Evolutionary conservation across 805 yeast genomes (phyloP), one percentile per base, ranked within the genome.

Genomic region (Torulaspora gathmanii): DNA sequence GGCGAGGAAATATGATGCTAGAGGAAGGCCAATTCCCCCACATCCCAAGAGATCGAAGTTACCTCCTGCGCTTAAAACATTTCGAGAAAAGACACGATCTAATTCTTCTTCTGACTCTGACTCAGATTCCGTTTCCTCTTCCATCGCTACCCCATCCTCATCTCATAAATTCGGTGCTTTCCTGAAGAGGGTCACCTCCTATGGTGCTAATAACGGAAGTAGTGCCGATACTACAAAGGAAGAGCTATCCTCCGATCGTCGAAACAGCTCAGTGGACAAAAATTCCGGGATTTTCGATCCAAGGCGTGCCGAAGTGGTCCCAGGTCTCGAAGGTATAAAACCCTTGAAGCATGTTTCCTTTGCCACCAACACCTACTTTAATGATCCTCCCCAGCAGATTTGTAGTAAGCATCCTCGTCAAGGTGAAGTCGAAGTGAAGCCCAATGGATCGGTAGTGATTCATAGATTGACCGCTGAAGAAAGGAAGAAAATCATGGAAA

Each of bases 341-440:
- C 57, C 62, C 5, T 49, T 86, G 60, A 76, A 78, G 50, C 73
- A 86, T 52, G 95, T 88, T 4, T 74, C 83, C 0, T 90, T 90
- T 68, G 87, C 89, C 2, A 71, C 84, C 4, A 84, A 84, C 28
- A 83, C 86, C 12, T 80, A 87, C 57, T 77, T 75, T 28, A 75
- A 77, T 50, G 96, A 90, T 62, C 95, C 96, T 1, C 95, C 95
- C 0, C 96, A 87, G 58, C 95, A 87, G 57, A 87, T 87, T 38
- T 95, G 95, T 8, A 80, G 90, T 2, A 69, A 89, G 55, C 73
- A 70, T 47, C 95, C 96, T 12, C 69, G 88, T 52, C 76, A 77
- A 59, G 97, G 97, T 33, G 91, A 88, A 62, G 95, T 83, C 11
- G 85, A 79, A 53, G 70, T 80, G 1, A 56, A 73, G 40, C 65